phyloP scores from a whole-genome alignment of 106 monocot genomes.

The Allium cepa region DNA sequence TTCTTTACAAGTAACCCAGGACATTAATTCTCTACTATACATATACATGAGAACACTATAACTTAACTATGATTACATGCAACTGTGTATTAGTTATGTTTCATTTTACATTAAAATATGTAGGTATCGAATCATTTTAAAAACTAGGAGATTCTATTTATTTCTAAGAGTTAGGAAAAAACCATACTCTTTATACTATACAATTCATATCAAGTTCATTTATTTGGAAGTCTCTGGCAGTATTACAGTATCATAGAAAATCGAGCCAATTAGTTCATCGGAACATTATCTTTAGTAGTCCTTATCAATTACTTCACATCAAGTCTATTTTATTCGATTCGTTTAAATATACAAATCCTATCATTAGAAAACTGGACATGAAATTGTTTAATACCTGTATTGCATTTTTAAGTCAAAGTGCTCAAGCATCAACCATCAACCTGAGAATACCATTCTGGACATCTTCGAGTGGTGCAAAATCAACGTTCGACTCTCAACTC shows the following conservation, averaged over 20 bases:
- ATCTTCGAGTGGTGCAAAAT: conserved; percentile 29
- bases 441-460: conserved; percentile 72
- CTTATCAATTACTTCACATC: conserved; percentile 28
- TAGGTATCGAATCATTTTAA: conserved; percentile 79
- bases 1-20: neutral
- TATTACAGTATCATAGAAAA: conserved; percentile 32
- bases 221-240: conserved; percentile 54
- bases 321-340: conserved; percentile 21
- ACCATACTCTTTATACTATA: conserved; percentile 49
- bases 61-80: neutral
- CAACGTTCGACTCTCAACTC: conserved; percentile 40
- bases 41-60: neutral
- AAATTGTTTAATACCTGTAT: neutral
- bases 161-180: conserved; percentile 57
- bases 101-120: neutral
- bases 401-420: conserved; percentile 15
- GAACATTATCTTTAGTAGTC: conserved; percentile 40
- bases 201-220: conserved; percentile 70
- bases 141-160: conserved; percentile 89
- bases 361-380: neutral
- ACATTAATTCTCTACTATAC: neutral
- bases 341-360: neutral
- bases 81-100: neutral
- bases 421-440: conserved; percentile 39
- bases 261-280: conserved; percentile 27